Evolutionary conservation across 805 yeast genomes (phyloP).

Genomic region (Lachancea lanzarotensis): DNA sequence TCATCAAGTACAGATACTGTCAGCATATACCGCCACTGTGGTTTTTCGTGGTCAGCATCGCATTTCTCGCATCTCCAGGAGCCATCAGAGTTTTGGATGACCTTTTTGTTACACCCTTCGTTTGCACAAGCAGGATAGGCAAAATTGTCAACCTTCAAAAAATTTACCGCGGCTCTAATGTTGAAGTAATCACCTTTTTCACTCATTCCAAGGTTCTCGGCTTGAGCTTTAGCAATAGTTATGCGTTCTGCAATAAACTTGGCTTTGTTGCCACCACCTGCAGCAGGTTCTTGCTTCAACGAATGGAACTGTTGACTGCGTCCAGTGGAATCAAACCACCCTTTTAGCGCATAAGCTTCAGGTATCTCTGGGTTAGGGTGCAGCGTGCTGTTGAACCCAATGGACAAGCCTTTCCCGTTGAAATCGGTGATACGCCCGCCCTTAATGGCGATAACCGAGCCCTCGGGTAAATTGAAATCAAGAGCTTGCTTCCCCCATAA

Average conservation of each 20-base stretch:
- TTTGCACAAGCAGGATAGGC: slow-evolving; percentile 85
- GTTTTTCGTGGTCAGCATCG: slow-evolving; percentile 58
- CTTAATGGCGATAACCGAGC: slow-evolving; percentile 84
- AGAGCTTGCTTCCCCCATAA: slow-evolving; percentile 87
- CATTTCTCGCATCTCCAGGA: slow-evolving; percentile 94
- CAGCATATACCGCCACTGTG: slow-evolving; percentile 73
- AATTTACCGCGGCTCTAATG: slow-evolving; percentile 67
- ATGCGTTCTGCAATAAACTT: slow-evolving; percentile 51
- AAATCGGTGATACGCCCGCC: slow-evolving; percentile 87
- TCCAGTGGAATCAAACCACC: slow-evolving; percentile 91
- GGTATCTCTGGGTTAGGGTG: slow-evolving; percentile 80
- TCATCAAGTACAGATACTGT: slow-evolving; percentile 72
- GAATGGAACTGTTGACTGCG: slow-evolving; percentile 53
- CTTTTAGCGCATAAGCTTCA: slow-evolving; percentile 81
- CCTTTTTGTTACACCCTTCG: slow-evolving; percentile 78
- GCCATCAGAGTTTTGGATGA: slow-evolving; percentile 63
- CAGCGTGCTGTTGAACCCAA: slow-evolving; percentile 72
- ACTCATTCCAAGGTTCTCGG: slow-evolving; percentile 60
- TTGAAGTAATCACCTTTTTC: slow-evolving; percentile 78
- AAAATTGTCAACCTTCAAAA: slow-evolving; percentile 65
- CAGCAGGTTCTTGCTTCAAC: slow-evolving; percentile 47
- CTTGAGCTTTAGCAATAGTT: slow-evolving; percentile 57
- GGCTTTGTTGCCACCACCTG: slow-evolving; percentile 32
- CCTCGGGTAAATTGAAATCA: slow-evolving; percentile 65
- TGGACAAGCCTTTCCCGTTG: slow-evolving; percentile 75